Evolutionary conservation across 140 eudicot genomes (phyloP), one percentile per base, ranked within the genome.

Genomic region (Cichorium intybus): DNA sequence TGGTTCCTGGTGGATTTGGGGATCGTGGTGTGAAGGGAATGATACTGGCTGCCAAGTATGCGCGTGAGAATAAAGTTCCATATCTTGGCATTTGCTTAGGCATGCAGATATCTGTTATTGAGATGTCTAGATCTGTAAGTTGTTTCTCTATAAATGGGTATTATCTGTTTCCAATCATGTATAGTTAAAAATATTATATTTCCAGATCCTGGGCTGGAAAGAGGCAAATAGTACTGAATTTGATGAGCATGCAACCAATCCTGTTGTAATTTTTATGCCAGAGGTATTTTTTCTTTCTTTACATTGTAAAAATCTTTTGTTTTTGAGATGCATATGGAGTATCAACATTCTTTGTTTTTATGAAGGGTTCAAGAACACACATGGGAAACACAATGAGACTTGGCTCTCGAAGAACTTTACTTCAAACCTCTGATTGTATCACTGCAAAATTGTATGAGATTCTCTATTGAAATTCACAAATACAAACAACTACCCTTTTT

Each of bases 1-100:
- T 90, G 86, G 95, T 90, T 76, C 97, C 97, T 70, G 97, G 97
- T 80, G 97, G 97, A 52, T 90, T 90, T 78, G 97, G 97, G 60
- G 97, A 90, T 51, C 95, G 97, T 71, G 97, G 97, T 34, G 84
- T 90, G 55, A 80, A 72, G 52, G 97, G 97, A 29, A 90, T 90
- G 97, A 78, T 90, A 66, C 77, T 84, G 74, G 97, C 97, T 65
- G 96, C 97, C 57, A 90, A 87, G 50, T 90, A 87, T 74, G 97
- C 97, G 54, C 74, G 97, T 75, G 97, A 87, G 80, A 90, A 90
- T 65, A 82, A n/a, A n/a, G n/a, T n/a, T n/a, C n/a, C n/a, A n/a
- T n/a, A n/a, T n/a, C n/a, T n/a, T n/a, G n/a, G n/a, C n/a, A n/a
- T n/a, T n/a, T n/a, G n/a, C n/a, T n/a, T n/a, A n/a, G n/a, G n/a